phyloP scores from a whole-genome alignment of 768 basidiomycete genomes.

The Mrakia gelida region DNA sequence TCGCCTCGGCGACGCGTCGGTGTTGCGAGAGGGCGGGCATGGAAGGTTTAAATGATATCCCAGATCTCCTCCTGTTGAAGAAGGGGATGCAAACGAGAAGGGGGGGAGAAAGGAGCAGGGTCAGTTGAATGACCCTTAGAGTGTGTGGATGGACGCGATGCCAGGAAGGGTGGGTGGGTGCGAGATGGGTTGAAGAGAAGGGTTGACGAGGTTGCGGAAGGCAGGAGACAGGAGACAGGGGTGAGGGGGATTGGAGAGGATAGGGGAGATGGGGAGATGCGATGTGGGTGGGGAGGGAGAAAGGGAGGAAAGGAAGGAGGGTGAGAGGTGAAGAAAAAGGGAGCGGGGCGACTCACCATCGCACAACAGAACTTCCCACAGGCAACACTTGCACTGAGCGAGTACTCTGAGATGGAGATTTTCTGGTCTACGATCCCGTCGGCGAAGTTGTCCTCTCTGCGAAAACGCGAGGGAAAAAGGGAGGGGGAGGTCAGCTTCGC shows the following conservation, averaged over 20 bases:
- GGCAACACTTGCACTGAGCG: constrained; percentile 62
- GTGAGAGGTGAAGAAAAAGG: neutral
- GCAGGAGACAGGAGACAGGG: too few species aligned
- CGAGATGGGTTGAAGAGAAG: neutral
- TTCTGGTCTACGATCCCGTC: constrained; percentile 93
- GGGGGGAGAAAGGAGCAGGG: neutral
- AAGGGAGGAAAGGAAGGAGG: neutral
- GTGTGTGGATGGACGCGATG: too few species aligned
- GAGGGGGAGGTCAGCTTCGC: neutral
- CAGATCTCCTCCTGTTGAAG: constrained; percentile 33
- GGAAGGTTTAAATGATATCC: constrained; percentile 33
- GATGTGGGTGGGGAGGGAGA: too few species aligned
- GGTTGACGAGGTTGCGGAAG: too few species aligned
- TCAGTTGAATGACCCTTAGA: constrained; percentile 11
- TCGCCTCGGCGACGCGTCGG: too few species aligned
- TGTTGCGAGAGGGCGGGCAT: too few species aligned
- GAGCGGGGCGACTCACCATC: constrained; percentile 16
- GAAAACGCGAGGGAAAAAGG: neutral
- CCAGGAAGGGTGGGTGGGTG: neutral
- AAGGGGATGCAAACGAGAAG: neutral
- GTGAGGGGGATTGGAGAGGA: neutral
- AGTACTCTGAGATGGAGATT: constrained; percentile 91
- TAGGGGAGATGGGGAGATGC: neutral
- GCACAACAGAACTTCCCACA: constrained; percentile 34
- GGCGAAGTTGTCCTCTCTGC: constrained; percentile 82